These are phyloP conservation scores for Vicia villosa DNA, from an alignment of 306 rosid genomes.

Conservation along the genomic window DNA sequence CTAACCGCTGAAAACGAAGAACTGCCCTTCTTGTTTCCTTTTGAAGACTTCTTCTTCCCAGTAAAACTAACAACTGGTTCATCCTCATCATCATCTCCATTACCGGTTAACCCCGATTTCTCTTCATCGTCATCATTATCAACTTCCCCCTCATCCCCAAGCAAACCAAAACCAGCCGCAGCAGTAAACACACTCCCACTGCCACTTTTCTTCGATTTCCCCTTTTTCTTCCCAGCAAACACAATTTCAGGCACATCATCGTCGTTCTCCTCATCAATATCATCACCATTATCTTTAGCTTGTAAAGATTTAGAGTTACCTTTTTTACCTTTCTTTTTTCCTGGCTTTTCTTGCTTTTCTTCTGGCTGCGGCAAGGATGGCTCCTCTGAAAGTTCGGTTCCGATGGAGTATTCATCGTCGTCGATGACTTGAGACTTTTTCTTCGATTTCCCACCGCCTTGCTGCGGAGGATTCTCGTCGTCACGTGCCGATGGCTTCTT, in stretches of 20 bases:
- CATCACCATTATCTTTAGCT: slow-evolving; percentile 45
- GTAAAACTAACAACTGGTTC: slow-evolving; percentile 50
- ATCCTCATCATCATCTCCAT: slow-evolving; percentile 49
- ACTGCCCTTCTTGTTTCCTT: slow-evolving; percentile 59
- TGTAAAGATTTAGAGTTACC: slow-evolving; percentile 52
- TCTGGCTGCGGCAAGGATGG: slow-evolving; percentile 35
- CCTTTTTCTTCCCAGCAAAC: slow-evolving; percentile 81
- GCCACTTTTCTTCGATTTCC: slow-evolving; percentile 72
- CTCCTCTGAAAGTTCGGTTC: slow-evolving; percentile 72
- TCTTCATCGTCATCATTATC: slow-evolving; percentile 50
- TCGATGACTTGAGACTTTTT: slow-evolving; percentile 70
- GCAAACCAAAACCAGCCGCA: slow-evolving; percentile 63
- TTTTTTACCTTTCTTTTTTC: slow-evolving; percentile 82
- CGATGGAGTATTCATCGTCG: slow-evolving; percentile 81
- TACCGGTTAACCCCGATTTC: slow-evolving; percentile 42
- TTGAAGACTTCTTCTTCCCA: slow-evolving; percentile 75
- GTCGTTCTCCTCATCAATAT: slow-evolving; percentile 41
- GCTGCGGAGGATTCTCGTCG: slow-evolving; percentile 57
- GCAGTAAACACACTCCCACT: slow-evolving; percentile 53
- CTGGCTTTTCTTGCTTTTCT: slow-evolving; percentile 60
- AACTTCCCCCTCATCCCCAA: slow-evolving; percentile 54
- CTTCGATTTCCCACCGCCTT: slow-evolving; percentile 69
- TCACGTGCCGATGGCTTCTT: slow-evolving; percentile 75
- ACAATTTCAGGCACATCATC: slow-evolving; percentile 57
- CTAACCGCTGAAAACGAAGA: slow-evolving; percentile 45